Percentiles rank a stretch among this genome's conserved stretches.
phyloP scores from a whole-genome alignment of 225 moss, liverwort and hornwort species.

The Anthoceros angustus region DNA sequence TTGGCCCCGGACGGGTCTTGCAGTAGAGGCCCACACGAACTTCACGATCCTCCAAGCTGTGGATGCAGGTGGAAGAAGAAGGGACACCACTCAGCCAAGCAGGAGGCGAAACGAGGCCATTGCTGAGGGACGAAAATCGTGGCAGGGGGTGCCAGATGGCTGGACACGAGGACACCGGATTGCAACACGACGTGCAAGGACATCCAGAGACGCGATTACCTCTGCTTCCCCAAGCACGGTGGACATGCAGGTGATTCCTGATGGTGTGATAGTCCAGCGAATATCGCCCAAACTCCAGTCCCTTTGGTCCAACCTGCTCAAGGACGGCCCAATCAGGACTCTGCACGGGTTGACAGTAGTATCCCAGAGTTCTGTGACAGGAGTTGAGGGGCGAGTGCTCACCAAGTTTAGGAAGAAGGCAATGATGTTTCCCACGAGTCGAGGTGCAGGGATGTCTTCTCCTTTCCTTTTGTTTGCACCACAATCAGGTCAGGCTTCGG shows the following conservation, averaged over 20 bases:
- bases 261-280: slow-evolving; percentile 96
- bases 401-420: slow-evolving; percentile 88
- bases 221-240: slow-evolving; percentile 67
- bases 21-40: too few species aligned
- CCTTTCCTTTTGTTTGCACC: slow-evolving; percentile 31
- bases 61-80: too few species aligned
- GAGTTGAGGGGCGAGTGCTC: slow-evolving; percentile 4
- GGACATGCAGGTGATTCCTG: slow-evolving; percentile 74
- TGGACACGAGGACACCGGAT: slow-evolving; percentile 16
- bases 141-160: slow-evolving; percentile 35
- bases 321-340: not conserved
- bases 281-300: slow-evolving; percentile 93
- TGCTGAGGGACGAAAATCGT: not conserved
- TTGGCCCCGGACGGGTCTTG: too few species aligned
- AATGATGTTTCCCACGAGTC: slow-evolving; percentile 69
- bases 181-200: not conserved
- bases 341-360: not conserved
- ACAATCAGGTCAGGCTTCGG: not conserved
- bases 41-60: too few species aligned
- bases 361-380: not conserved
- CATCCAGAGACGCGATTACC: slow-evolving; percentile 27
- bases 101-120: too few species aligned
- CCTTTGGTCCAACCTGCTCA: slow-evolving; percentile 84
- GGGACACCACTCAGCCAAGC: too few species aligned
- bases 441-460: slow-evolving; percentile 68